phyloP scores from a whole-genome alignment of 331 rosid genomes.

The Quercus lobata region DNA sequence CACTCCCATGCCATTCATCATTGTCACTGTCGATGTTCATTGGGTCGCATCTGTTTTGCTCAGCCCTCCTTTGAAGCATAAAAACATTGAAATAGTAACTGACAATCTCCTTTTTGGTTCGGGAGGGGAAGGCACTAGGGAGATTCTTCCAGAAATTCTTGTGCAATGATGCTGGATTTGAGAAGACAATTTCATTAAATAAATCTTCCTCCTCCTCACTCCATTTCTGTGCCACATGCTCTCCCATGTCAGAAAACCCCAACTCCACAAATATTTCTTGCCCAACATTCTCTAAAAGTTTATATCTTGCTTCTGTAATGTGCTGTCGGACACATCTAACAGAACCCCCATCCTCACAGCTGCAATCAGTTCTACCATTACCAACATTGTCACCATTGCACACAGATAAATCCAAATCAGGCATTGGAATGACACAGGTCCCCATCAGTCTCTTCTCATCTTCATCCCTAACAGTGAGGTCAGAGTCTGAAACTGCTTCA shows the following conservation, averaged over 20 bases:
- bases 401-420: slow-evolving; percentile 34
- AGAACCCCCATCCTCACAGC: slow-evolving; percentile 60
- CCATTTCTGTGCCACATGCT: slow-evolving; percentile 74
- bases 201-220: slow-evolving; percentile 61
- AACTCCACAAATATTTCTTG: slow-evolving; percentile 43
- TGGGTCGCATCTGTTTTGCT: slow-evolving; percentile 66
- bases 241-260: slow-evolving; percentile 82
- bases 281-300: slow-evolving; percentile 44
- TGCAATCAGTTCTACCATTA: slow-evolving; percentile 61
- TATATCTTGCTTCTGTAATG: slow-evolving; percentile 58
- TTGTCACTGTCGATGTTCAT: slow-evolving; percentile 73
- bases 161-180: slow-evolving; percentile 57
- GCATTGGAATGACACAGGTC: slow-evolving; percentile 72
- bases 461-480: slow-evolving; percentile 24
- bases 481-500: slow-evolving; percentile 24
- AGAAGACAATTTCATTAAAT: slow-evolving; percentile 63
- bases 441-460: slow-evolving; percentile 52
- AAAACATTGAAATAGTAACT: slow-evolving; percentile 90
- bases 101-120: slow-evolving; percentile 67
- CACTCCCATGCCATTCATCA: slow-evolving; percentile 77
- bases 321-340: slow-evolving; percentile 70
- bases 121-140: slow-evolving; percentile 51
- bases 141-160: slow-evolving; percentile 74
- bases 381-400: slow-evolving; percentile 38
- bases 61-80: slow-evolving; percentile 73